Conservation (phyloP, 345 rosid genomes). For the Pelargonium nanum region DNA sequence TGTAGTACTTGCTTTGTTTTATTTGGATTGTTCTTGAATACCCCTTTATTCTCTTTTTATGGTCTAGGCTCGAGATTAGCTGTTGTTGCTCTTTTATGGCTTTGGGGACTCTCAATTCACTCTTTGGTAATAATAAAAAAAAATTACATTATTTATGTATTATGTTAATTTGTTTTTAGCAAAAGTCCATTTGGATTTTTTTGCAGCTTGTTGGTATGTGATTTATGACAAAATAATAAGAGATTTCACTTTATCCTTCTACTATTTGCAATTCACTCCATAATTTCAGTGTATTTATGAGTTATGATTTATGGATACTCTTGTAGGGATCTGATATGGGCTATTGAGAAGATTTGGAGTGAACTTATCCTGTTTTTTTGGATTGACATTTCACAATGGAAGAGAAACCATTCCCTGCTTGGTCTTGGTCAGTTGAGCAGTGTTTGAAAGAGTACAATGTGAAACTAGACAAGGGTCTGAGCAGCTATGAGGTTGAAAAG, state of each 20-base stretch:
- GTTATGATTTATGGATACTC: background rate
- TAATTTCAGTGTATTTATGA: background rate
- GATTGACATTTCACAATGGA: slow-evolving; percentile 27
- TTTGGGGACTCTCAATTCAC: too few relatives aligned
- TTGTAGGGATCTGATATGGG: background rate
- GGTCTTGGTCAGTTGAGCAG: slow-evolving; percentile 77
- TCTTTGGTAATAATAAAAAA: too few relatives aligned
- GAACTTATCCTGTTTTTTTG: too few relatives aligned
- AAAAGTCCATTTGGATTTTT: background rate
- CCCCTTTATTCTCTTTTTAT: too few relatives aligned
- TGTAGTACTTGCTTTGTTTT: too few relatives aligned
- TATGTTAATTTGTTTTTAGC: background rate
- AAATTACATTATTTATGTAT: too few relatives aligned
- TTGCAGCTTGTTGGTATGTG: background rate
- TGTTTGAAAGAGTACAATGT: slow-evolving; percentile 62
- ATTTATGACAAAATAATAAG: too few relatives aligned
- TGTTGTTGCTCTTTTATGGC: too few relatives aligned
- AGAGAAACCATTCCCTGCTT: slow-evolving; percentile 58
- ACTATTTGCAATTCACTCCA: background rate
- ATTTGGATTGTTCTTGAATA: too few relatives aligned
- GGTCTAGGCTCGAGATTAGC: too few relatives aligned
- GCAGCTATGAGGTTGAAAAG: slow-evolving; percentile 50
- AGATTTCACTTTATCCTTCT: background rate
- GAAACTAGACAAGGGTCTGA: slow-evolving; percentile 56
- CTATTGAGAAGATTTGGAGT: background rate